Evolutionary conservation across 306 rosid genomes (phyloP), one percentile per base, ranked within the genome.

Genomic region (Pyrus betulifolia): DNA sequence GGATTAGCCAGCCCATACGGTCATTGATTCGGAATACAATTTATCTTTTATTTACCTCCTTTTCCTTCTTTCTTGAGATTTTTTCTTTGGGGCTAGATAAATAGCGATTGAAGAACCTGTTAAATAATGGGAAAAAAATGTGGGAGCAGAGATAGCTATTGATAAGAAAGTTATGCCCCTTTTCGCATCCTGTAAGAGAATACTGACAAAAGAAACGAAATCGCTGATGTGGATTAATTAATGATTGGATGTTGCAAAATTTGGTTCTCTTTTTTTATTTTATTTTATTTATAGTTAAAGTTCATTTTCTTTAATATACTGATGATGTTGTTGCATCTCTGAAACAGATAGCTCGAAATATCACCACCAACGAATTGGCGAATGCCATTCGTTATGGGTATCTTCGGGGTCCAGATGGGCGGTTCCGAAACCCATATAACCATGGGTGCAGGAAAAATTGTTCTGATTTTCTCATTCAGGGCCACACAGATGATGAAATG

Each of bases 341-440:
- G 19, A 76, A 74, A 82, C 91, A 92, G 98, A 86, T 94, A 75
- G 95, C 97, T 77, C 95, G 90, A 73, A 94, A 94, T 84, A 82
- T 94, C 86, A 94, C 98, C 28, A 92, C 97, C 21, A 92, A 92
- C 35, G 98, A 94, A 82, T 11, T 84, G 52, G 95, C 93, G 46
- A 94, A 94, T 71, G 87, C 91, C 8, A 7, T 80, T 74, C 97
- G 97, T 3, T 92, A 95, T 38, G 90, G 87, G 10, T 92, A 92
- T 85, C 97, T 92, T 57, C 93, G 85, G 4, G 92, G 97, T 70
- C 87, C 93, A 46, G 96, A 92, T 81, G 99, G 97, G 79, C 78
- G 59, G 80, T 90, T 92, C 84, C 87, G 87, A 63, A 92, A 95
- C 82, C 99, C 96, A 30, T 92, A 89, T 78, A 88, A 90, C 80